Evolutionary conservation across 2,329 filamentous ascomycete genomes (phyloP), one percentile per base, ranked within the genome.

Genomic region (Colletotrichum cordylinicola): DNA sequence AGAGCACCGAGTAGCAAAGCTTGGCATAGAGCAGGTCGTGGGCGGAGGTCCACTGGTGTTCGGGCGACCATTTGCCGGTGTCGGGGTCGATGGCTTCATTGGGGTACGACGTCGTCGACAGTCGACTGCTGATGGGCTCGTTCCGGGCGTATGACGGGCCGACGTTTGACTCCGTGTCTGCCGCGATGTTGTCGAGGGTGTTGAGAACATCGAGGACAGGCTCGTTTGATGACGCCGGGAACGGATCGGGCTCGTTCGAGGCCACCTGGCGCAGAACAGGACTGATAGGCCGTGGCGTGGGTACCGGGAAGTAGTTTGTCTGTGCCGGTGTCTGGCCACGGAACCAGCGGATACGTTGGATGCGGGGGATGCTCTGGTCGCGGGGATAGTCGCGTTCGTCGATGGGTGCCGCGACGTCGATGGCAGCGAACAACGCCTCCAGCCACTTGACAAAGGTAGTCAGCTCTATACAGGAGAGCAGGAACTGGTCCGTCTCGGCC

Each of bases 401-500:
- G 52, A 95, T 88, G 2, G 93, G 91, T 1, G 90, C 87, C 15
- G 93, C 91, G 24, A 96, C 90, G 80, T 95, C 93, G 75, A 96
- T 94, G 62, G 92, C 93, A n/a, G 93, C 92, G 80, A 93, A 94
- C 12, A 95, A 85, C 4, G 88, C 87, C 80, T 95, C 92, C 3
- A 95, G 85, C 92, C 94, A 94, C 66, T 89, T 88, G 76, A 94
- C 88, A 82, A 95, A 94, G 1, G 88, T 91, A 72, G 91, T 89
- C 69, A 94, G 86, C 67, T 92, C 90, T 68, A 91, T 85, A 78
- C 93, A 93, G 4, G 93, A 93, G 9, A 96, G 84, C 24, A 96
- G 84, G 75, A 96, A 92, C 80, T 96, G 94, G 78, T 96, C 93
- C 2, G 92, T 91, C 83, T 96, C 94, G 37, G 92, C 90, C 33